Base-by-base conservation (phyloP, 805 yeast genomes). In the Teunomyces pallodes region DNA sequence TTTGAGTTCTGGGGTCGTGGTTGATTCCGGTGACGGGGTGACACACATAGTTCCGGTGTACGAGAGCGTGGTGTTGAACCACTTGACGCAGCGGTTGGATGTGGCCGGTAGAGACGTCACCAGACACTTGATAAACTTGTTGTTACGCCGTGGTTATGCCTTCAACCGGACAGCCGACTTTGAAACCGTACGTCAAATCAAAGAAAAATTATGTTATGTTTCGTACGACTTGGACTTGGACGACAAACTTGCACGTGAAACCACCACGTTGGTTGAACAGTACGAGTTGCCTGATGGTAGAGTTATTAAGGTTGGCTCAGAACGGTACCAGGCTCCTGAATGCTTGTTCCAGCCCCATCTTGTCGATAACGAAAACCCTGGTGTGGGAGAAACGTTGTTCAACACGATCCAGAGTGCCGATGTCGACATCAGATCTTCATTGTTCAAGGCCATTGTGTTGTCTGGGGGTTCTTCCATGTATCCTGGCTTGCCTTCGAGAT, bases 401-500 rank as follows among this genome's bases (percentile, higher is more conserved):
- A 88, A 90, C 66, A 89, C 96, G 3, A 84, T 94, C 55, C 98
- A 94, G 75, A 74, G 91, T 5, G 97, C 98, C 38, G 98, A 94
- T 63, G 86, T 94, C 43, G 99, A 94, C 65, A 82, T 94, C 46
- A 84, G 97, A 70, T 78, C 96, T 5, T 80, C 96, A 0, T 77
- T 94, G 51, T 94, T 81, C 73, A 88, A 86, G 62, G 96, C 97
- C 2, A 87, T 94, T 65, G 98, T 94, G 27, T 79, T 94, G 40
- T 88, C 96, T 5, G 99, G 99, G 65, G 99, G 99, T 49, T 91
- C 98, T 1, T 87, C 96, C 45, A 94, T 94, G 99, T 94, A 94
- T 65, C 98, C 99, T 1, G 99, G 99, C 28, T 80, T 94, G 57
- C 99, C 99, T 14, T 87, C 96, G 9, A 80, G 99, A 61, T 75